These are phyloP conservation scores for Phoma sp. DNA, from an alignment of 2,329 filamentous ascomycete genomes.

Conservation along the genomic window DNA sequence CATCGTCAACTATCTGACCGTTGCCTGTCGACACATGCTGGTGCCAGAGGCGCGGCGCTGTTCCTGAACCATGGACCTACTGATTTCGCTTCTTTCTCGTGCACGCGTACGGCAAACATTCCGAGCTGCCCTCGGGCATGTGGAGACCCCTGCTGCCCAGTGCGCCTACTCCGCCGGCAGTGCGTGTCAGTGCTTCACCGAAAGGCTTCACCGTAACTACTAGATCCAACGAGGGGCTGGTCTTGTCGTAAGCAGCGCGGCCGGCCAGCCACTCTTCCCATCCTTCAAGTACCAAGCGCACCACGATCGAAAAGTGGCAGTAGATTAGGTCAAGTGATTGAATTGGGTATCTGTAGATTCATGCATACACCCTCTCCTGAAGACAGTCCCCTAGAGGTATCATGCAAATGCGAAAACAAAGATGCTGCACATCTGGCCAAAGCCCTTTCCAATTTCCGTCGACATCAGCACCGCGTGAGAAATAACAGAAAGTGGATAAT, in stretches of 20 bases:
- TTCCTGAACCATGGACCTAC: too few relatives aligned
- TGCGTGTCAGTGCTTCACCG: conserved; percentile 12
- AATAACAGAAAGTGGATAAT: conserved; percentile 6
- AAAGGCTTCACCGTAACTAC: conserved; percentile 1
- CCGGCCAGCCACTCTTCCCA: not conserved
- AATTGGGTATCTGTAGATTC: conserved; percentile 17
- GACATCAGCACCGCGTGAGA: not conserved
- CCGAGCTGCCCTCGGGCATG: not conserved
- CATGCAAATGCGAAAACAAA: conserved; percentile 19
- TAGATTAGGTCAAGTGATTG: conserved; percentile 3
- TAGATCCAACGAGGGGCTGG: not conserved
- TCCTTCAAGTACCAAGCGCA: not conserved
- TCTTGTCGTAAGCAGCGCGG: not conserved
- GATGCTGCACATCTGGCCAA: conserved; percentile 11
- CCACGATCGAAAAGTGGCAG: not conserved
- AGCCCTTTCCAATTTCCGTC: conserved; percentile 15
- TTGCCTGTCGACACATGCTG: not conserved
- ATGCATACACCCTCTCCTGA: conserved; percentile 7
- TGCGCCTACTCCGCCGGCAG: conserved; percentile 18
- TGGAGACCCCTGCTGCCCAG: conserved; percentile 7
- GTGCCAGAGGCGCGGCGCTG: not conserved
- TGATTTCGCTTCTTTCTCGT: not conserved
- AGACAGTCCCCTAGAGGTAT: conserved; percentile 18
- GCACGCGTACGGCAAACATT: not conserved
- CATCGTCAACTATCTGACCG: not conserved